Base-by-base conservation (phyloP, 805 yeast species). In the Pichia californica region DNA sequence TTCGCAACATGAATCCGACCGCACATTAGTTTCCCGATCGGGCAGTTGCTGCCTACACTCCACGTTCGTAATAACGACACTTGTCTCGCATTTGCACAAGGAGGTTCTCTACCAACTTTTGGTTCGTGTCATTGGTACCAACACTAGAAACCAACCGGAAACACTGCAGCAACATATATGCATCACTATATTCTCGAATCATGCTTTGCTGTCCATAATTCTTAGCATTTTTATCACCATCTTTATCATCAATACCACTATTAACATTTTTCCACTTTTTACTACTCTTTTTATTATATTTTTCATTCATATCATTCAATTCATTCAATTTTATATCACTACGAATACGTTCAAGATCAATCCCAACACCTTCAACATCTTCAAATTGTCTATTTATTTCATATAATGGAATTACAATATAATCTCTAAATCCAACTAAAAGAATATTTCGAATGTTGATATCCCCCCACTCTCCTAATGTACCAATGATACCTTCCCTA, bases 81-180 rank as follows among this genome's bases (percentile, higher is more conserved):
- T 18, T 23, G 31, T 41, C 40, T 31, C 36, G 31, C 40, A 41
- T 18, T 18, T 42, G 39, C 15, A 36, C 33, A 29, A 75, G 60
- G 43, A 78, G 57, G 40, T 71, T 75, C 36, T 80, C 83, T n/a
- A 82, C 66, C n/a, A 73, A 66, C 32, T 64, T 66, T 52, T 81
- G 88, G 44, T 74, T 71, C 19, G 73, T 73, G 52, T 79, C 82
- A 7, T 63, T 66, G 0, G 80, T 70, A 36, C 73, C 73, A 3
- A 79, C 69, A 1, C 77, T 67, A 18, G 73, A 69, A 26, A 83
- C 56, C 25, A 77, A 65, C 7, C 83, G 78, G 49, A 81, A 73
- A 52, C 91, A 83, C 53, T 80, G 86, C 10, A 79, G 58, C 26
- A 83, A 56, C 8, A 38, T 13, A 25, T 44, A 46, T 3, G 52